Conservation (phyloP, 768 basidiomycete species). For the Clitopilus passeckerianus region DNA sequence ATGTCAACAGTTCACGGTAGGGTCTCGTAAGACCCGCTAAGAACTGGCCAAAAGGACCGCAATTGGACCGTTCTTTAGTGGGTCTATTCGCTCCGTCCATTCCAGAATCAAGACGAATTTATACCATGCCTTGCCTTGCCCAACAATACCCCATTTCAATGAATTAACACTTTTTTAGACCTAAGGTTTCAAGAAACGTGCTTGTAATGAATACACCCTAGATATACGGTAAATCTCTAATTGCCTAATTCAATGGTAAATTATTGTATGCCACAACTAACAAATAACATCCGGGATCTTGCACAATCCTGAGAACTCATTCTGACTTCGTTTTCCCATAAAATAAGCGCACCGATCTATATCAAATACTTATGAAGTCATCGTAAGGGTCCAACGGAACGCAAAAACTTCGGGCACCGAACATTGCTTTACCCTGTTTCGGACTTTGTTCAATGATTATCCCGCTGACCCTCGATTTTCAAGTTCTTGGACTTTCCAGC, state of each 20-base stretch:
- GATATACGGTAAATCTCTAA: too few relatives aligned
- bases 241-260: background rate
- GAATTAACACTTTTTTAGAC: background rate
- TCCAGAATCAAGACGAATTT: background rate
- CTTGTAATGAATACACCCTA: background rate
- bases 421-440: background rate
- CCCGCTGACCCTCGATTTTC: background rate
- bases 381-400: background rate
- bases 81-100: background rate
- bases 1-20: background rate
- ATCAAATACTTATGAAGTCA: background rate
- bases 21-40: background rate
- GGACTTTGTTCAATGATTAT: background rate
- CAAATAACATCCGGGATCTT: background rate
- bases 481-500: background rate
- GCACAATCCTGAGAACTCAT: background rate
- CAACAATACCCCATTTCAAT: background rate
- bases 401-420: background rate
- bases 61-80: background rate
- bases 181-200: background rate
- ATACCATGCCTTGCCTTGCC: background rate
- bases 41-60: background rate
- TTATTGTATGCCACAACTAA: background rate
- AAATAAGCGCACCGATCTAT: background rate
- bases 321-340: background rate